Evolutionary conservation across 2,329 filamentous ascomycete genomes (phyloP).

Genomic region (Acephala macrosclerotiorum): DNA sequence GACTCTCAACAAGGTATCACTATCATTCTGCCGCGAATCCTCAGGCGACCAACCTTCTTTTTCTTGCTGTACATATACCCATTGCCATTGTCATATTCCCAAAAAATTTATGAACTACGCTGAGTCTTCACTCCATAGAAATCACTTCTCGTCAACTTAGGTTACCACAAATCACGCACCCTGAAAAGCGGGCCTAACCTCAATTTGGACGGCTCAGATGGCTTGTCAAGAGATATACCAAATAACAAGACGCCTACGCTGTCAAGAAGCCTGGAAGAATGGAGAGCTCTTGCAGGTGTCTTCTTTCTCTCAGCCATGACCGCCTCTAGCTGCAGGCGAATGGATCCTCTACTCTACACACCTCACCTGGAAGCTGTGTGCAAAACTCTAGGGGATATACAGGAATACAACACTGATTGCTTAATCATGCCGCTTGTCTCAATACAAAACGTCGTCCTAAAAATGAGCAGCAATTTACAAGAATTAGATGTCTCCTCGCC

Average conservation of each 20-base stretch:
- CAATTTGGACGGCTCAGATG: conserved; percentile 16
- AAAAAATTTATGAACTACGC: no score
- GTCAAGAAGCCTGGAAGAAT: conserved; percentile 29
- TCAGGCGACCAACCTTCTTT: conserved; percentile 31
- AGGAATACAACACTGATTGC: conserved; percentile 36
- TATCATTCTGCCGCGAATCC: conserved; percentile 34
- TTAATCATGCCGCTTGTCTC: conserved; percentile 37
- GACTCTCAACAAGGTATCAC: conserved; percentile 22
- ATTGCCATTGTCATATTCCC: not conserved
- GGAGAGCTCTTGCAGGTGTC: conserved; percentile 31
- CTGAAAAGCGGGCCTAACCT: conserved; percentile 13
- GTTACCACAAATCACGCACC: conserved; percentile 13
- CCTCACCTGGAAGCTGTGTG: conserved; percentile 23
- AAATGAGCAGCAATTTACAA: conserved; percentile 21
- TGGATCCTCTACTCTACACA: conserved; percentile 17
- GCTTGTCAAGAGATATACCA: not conserved
- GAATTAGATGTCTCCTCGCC: conserved; percentile 13
- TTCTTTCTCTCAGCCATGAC: conserved; percentile 26
- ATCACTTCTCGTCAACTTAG: conserved; percentile 18
- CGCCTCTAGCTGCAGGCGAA: conserved; percentile 16
- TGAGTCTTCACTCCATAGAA: conserved; percentile 1
- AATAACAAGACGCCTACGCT: not conserved
- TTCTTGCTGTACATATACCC: conserved; percentile 14
- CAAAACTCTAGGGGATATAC: conserved; percentile 16
- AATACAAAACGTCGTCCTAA: conserved; percentile 32